Evolutionary conservation across 2,329 filamentous ascomycete genomes (phyloP), one percentile per base, ranked within the genome.

Genomic region (Aspergillus transmontanensis): DNA sequence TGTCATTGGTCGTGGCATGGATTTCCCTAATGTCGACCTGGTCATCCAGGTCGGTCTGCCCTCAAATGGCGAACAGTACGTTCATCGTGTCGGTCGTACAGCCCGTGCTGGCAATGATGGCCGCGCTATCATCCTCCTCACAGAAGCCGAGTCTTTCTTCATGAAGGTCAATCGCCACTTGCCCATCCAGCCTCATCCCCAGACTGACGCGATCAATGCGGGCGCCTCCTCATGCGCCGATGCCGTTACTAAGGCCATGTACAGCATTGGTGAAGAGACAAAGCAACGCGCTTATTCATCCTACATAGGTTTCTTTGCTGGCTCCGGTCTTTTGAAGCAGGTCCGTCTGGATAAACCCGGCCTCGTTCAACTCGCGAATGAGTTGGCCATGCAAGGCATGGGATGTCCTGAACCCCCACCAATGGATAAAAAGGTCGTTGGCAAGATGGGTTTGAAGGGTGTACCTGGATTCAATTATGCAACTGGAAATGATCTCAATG

Each of bases 61-160:
- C 0, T 80, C 80, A 2, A 81, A 78, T 55, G 78, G 77, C 19
- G 84, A 86, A 59, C 83, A 85, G 64, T 79, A 79, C 63, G 72
- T 80, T 89, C 61, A 75, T 63, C 72, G 73, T 50, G 73, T 75
- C 45, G 90, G 90, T 53, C 89, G 90, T 68, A 93, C 90, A 5
- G 90, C 85, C 4, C 86, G 87, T 43, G 86, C 86, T 6, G 76
- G 75, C 50, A 81, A 80, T 30, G 80, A 84, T 56, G 84, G 84
- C 12, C 81, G 84, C 45, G 84, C 84, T 14, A 78, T 86, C 61
- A 82, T 86, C 58, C 68, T 87, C 19, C 78, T 87, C 50, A 85
- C 82, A 11, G 69, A 84, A 64, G 77, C 78, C 58, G 85, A 87
- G 66, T 78, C 79, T 7, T 86, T 83, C 75, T 86, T 86, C 72